These are phyloP conservation scores for Thamnidium elegans DNA, from an alignment of 192 early-diverging fungal genomes.

Conservation along the genomic window DNA sequence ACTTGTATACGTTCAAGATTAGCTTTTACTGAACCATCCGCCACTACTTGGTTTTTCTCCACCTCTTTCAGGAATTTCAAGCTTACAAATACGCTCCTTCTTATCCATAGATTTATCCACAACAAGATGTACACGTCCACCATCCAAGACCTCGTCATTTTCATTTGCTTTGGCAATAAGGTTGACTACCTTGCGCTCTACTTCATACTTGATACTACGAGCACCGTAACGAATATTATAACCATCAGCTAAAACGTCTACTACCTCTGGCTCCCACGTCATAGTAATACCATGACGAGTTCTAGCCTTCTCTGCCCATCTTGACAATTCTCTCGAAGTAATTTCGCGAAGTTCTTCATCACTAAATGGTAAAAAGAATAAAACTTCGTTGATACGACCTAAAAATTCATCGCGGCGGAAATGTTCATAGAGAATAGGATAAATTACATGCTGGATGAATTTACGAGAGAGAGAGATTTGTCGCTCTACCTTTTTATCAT, in stretches of 20 bases:
- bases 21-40: slow-evolving; percentile 24
- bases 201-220: slow-evolving; percentile 47
- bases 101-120: slow-evolving; percentile 22
- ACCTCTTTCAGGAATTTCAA: slow-evolving; percentile 19
- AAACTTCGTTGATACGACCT: slow-evolving; percentile 46
- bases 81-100: slow-evolving; percentile 13
- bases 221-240: slow-evolving; percentile 49
- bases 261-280: slow-evolving; percentile 39
- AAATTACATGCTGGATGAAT: slow-evolving; percentile 42
- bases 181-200: slow-evolving; percentile 42
- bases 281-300: slow-evolving; percentile 40
- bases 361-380: slow-evolving; percentile 45
- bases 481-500: slow-evolving; percentile 22
- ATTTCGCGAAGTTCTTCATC: slow-evolving; percentile 35
- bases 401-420: slow-evolving; percentile 45
- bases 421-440: slow-evolving; percentile 45
- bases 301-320: slow-evolving; percentile 43
- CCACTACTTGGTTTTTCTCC: slow-evolving; percentile 9
- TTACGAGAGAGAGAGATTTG: slow-evolving; percentile 34
- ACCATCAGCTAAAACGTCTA: slow-evolving; percentile 31
- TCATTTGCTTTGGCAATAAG: slow-evolving; percentile 45
- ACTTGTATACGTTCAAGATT: neutral
- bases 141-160: slow-evolving; percentile 42
- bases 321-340: slow-evolving; percentile 28
- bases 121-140: slow-evolving; percentile 31